These are phyloP conservation scores for Corylus heterophylla DNA, from an alignment of 306 rosid species.

Conservation along the genomic window DNA sequence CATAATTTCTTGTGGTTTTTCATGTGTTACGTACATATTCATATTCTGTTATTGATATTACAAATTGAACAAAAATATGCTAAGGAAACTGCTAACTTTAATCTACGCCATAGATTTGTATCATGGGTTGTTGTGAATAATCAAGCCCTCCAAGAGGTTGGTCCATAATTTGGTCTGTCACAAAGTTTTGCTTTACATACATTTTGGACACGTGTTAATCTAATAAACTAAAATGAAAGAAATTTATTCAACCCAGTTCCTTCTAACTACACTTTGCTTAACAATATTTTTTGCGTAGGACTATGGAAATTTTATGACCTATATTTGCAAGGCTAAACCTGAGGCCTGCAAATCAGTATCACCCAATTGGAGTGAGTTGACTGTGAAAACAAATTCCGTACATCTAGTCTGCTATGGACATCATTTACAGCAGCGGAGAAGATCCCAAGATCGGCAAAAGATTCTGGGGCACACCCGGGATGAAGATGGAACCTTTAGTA, in stretches of 20 bases:
- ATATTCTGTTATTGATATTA: background rate
- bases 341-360: conserved; percentile 51
- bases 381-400: conserved; percentile 20
- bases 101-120: conserved; percentile 70
- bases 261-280: background rate
- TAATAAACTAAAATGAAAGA: too few relatives aligned
- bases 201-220: too few relatives aligned
- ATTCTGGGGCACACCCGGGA: background rate
- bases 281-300: conserved; percentile 44
- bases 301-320: conserved; percentile 47
- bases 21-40: conserved; percentile 1
- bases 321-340: conserved; percentile 63
- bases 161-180: background rate
- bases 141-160: conserved; percentile 72
- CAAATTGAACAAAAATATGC: conserved; percentile 68
- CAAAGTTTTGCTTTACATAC: too few relatives aligned
- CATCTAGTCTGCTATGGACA: conserved; percentile 45
- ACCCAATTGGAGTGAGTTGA: conserved; percentile 18
- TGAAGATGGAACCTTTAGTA: conserved; percentile 14
- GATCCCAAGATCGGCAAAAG: background rate
- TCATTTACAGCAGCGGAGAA: conserved; percentile 17
- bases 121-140: conserved; percentile 86
- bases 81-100: conserved; percentile 57
- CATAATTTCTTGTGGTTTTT: background rate
- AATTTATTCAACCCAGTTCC: too few relatives aligned